Evolutionary conservation across 1,284 basidiomycete genomes (phyloP), one percentile per base, ranked within the genome.

Genomic region (Ceratobasidium sp.): DNA sequence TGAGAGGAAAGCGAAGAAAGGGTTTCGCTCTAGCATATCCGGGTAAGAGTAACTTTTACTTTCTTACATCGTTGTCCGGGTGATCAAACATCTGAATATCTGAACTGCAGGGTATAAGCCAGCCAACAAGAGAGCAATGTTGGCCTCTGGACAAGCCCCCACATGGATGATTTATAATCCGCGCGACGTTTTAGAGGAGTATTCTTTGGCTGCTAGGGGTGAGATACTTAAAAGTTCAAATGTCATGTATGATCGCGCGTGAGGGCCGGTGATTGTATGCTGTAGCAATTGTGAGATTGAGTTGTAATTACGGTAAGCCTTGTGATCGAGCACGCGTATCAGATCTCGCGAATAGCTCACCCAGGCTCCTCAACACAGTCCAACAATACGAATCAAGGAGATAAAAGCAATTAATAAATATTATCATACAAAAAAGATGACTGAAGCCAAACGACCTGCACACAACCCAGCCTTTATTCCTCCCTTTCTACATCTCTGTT

Each of bases 21-120:
- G 34, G 27, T 40, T 68, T 67, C 35, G 71, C 31, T 7, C n/a
- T 64, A 20, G 22, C 58, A 13, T 47, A 64, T 22, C 58, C 45
- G 32, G n/a, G 47, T 64, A 47, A n/a, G n/a, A 34, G 58, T 60
- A 3, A 32, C 29, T 7, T 40, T 12, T n/a, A 50, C 12, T 3
- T 50, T 50, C 27, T 4, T 27, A n/a, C n/a, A n/a, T 40, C 32
- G 1, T 10, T 3, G 7, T 29, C 22, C n/a, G n/a, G n/a, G 1
- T 34, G 22, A 47, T 40, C 17, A 40, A n/a, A 20, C 25, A 22
- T 10, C 25, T 47, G 22, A 8, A 8, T 38, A 6, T 20, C n/a
- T 20, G 12, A 17, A 29, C 6, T 6, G 1, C 12, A 64, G 58
- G 52, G n/a, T 64, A 64, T 47, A 43, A 45, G 22, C 34, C 49